Percentiles rank a stretch among this genome's conserved stretches.
phyloP scores from a whole-genome alignment of 169 alveolate species.

The Theileria equi region DNA sequence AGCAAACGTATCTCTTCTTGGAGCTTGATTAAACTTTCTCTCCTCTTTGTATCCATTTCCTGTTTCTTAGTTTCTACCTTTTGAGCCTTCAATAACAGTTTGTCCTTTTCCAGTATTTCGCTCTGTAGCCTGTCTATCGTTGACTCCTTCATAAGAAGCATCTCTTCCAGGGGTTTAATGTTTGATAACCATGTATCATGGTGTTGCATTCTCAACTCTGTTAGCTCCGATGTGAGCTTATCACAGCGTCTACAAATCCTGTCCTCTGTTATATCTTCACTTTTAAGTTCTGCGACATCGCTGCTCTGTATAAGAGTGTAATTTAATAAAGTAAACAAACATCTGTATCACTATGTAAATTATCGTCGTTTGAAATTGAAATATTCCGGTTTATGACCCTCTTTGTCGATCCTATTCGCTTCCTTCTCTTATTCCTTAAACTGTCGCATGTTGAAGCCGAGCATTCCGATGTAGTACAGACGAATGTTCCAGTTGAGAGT shows the following conservation, averaged over 20 bases:
- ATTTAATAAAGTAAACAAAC: not conserved
- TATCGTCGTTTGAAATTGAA: constrained; percentile 9
- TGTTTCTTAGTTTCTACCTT: not conserved
- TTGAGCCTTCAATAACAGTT: not conserved
- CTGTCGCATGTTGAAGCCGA: constrained; percentile 31
- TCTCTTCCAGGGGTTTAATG: constrained; percentile 55
- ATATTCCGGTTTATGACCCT: not conserved
- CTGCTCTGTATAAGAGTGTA: not conserved
- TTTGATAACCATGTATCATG: constrained; percentile 56
- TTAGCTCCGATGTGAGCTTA: constrained; percentile 36
- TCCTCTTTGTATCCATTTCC: not conserved
- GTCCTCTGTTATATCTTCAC: not conserved
- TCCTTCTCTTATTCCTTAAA: not conserved
- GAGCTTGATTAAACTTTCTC: too few species aligned
- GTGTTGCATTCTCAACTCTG: constrained; percentile 50
- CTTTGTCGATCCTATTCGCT: not conserved
- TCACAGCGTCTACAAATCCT: constrained; percentile 55
- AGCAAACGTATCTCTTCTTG: constrained; percentile 1
- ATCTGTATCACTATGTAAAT: constrained; percentile 16
- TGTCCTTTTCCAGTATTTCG: not conserved
- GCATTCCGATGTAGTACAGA: constrained; percentile 13
- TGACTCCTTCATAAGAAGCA: constrained; percentile 49
- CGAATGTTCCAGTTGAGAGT: not conserved
- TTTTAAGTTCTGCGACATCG: not conserved
- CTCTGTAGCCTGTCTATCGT: constrained; percentile 47